phyloP scores from a whole-genome alignment of 2,329 filamentous ascomycete genomes.

The Diaporthe sp. region DNA sequence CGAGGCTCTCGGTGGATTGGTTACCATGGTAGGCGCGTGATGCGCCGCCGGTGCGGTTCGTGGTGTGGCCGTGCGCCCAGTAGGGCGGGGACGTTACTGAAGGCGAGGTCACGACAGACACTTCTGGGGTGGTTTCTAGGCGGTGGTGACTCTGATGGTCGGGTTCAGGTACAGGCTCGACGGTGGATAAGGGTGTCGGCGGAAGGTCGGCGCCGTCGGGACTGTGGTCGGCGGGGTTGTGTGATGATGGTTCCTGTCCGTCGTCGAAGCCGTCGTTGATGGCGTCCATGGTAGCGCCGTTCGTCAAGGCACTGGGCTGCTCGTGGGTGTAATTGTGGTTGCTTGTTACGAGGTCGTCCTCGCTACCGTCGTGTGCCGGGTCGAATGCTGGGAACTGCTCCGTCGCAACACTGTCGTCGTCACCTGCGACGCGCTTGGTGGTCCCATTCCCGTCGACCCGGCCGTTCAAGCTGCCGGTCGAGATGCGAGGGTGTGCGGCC shows the following conservation, averaged over 20 bases:
- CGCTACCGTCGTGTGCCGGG: constrained; percentile 34
- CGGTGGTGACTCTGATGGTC: not conserved
- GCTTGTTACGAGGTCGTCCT: constrained; percentile 20
- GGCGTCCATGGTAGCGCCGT: not conserved
- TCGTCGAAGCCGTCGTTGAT: not conserved
- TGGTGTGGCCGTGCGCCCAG: constrained; percentile 48
- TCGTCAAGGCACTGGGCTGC: not conserved
- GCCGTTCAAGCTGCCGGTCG: constrained; percentile 29
- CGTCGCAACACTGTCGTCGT: constrained; percentile 33
- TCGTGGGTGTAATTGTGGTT: constrained; percentile 31
- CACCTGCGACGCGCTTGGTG: constrained; percentile 24
- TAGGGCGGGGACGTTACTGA: constrained; percentile 54
- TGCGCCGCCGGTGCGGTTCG: constrained; percentile 43
- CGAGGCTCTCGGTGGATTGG: constrained; percentile 59
- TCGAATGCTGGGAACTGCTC: constrained; percentile 37
- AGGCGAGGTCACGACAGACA: constrained; percentile 38
- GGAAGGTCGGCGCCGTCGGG: not conserved
- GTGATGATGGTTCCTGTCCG: not conserved
- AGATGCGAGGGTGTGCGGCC: constrained; percentile 27
- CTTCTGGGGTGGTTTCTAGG: not conserved
- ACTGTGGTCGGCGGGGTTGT: not conserved
- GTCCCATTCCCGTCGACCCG: constrained; percentile 29
- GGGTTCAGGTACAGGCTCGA: constrained; percentile 25
- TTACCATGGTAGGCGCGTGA: constrained; percentile 47
- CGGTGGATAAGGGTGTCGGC: constrained; percentile 14